Conservation (phyloP, 495 filamentous ascomycete genomes). For the Neurospora pannonica region DNA sequence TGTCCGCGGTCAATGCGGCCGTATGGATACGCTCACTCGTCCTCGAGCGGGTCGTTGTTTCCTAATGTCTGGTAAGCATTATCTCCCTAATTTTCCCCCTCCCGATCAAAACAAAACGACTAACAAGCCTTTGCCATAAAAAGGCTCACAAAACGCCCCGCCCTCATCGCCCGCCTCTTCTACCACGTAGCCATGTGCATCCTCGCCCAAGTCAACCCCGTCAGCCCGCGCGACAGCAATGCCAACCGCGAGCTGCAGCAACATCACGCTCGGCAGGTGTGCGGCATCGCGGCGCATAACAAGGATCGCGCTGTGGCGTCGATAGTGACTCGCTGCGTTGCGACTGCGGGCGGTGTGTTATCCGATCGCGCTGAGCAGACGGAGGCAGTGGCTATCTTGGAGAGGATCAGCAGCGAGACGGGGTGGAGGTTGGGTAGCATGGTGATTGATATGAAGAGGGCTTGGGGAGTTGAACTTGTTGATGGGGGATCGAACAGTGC, state of each 20-base stretch:
- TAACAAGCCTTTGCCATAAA: conserved; percentile 6
- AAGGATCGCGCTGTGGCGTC: conserved; percentile 71
- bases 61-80: conserved; percentile 72
- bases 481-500: neutral
- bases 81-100: neutral
- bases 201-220: conserved; percentile 71
- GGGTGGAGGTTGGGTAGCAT: conserved; percentile 68
- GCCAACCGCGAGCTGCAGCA: conserved; percentile 63
- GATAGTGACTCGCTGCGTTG: conserved; percentile 68
- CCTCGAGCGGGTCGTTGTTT: conserved; percentile 60
- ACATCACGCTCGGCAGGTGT: conserved; percentile 69
- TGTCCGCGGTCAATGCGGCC: conserved; percentile 83
- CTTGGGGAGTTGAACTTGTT: conserved; percentile 41
- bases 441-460: conserved; percentile 56
- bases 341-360: conserved; percentile 69
- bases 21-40: conserved; percentile 65
- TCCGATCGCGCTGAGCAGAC: conserved; percentile 62
- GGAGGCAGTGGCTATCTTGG: conserved; percentile 71
- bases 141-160: conserved; percentile 74
- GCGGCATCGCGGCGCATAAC: conserved; percentile 77
- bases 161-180: conserved; percentile 76
- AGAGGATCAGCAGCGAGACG: conserved; percentile 63
- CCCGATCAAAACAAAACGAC: neutral
- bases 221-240: conserved; percentile 37
- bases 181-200: conserved; percentile 80